Evolutionary conservation across 2,329 filamentous ascomycete species (phyloP).

Genomic region (Zelopaecilomyces penicillatus): DNA sequence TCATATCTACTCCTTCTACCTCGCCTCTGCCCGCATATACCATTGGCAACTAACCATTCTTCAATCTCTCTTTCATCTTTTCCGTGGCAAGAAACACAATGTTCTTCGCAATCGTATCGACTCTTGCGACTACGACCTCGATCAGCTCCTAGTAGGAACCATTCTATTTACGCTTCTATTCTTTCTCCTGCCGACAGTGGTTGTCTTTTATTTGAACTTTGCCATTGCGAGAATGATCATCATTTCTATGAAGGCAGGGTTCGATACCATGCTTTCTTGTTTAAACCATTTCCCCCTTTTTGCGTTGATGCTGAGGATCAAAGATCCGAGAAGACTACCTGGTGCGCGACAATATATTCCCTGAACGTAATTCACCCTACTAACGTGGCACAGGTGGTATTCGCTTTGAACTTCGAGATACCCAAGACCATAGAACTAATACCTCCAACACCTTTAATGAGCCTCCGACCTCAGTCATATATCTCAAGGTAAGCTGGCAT

Average conservation of each 20-base stretch:
- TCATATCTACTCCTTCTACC: conserved; percentile 97
- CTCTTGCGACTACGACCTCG: conserved; percentile 96
- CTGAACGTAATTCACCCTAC: background rate
- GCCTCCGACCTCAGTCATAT: conserved; percentile 71
- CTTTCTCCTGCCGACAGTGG: conserved; percentile 87
- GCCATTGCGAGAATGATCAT: conserved; percentile 90
- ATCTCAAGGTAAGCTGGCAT: conserved; percentile 58
- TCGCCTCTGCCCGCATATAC: conserved; percentile 92
- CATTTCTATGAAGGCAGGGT: conserved; percentile 80
- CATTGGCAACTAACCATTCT: conserved; percentile 98
- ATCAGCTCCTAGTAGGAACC: conserved; percentile 90
- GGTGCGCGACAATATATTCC: conserved; percentile 38
- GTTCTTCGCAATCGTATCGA: conserved; percentile 95
- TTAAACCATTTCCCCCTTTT: conserved; percentile 97
- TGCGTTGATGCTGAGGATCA: conserved; percentile 89
- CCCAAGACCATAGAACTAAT: conserved; percentile 41
- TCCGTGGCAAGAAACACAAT: conserved; percentile 96
- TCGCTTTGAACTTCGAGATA: conserved; percentile 80
- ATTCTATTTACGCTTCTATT: conserved; percentile 94
- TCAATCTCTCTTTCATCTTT: conserved; percentile 95
- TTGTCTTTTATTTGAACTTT: conserved; percentile 96
- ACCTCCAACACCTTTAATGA: conserved; percentile 31
- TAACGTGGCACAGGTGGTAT: conserved; percentile 46
- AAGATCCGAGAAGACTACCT: conserved; percentile 82
- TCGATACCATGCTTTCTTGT: conserved; percentile 88